These are phyloP conservation scores for Boletus edulis DNA, from an alignment of 768 basidiomycete genomes.

Conservation along the genomic window DNA sequence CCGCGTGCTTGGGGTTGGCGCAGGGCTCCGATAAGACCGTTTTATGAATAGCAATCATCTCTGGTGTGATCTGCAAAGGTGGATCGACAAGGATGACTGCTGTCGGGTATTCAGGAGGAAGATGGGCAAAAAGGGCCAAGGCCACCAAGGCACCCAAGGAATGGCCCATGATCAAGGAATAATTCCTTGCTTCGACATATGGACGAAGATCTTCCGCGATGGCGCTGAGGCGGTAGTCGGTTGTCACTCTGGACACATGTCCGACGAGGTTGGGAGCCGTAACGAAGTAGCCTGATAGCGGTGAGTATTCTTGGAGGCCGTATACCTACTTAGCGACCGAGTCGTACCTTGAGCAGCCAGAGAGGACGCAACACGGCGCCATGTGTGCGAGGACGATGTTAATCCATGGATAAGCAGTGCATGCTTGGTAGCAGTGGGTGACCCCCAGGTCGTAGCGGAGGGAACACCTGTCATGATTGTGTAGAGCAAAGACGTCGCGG, in stretches of 20 bases:
- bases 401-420: conserved; percentile 29
- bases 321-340: not conserved
- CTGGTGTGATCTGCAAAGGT: not conserved
- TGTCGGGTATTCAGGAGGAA: conserved; percentile 7
- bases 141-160: conserved; percentile 11
- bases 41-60: not conserved
- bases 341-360: conserved; percentile 17
- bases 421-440: conserved; percentile 19
- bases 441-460: conserved; percentile 23
- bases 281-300: conserved; percentile 17
- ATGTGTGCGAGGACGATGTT: conserved; percentile 17
- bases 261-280: conserved; percentile 21
- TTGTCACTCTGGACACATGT: conserved; percentile 8
- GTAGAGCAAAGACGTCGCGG: too few species aligned
- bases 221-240: conserved; percentile 8
- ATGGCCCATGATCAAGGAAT: conserved; percentile 21
- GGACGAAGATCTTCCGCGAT: conserved; percentile 15
- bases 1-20: not conserved
- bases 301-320: not conserved
- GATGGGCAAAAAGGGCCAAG: conserved; percentile 1
- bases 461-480: conserved; percentile 11
- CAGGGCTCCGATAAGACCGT: not conserved
- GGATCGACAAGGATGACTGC: conserved; percentile 24
- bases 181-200: conserved; percentile 12
- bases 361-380: conserved; percentile 17